phyloP scores from a whole-genome alignment of 2,329 filamentous ascomycete species.

The Trichoderma sp. region DNA sequence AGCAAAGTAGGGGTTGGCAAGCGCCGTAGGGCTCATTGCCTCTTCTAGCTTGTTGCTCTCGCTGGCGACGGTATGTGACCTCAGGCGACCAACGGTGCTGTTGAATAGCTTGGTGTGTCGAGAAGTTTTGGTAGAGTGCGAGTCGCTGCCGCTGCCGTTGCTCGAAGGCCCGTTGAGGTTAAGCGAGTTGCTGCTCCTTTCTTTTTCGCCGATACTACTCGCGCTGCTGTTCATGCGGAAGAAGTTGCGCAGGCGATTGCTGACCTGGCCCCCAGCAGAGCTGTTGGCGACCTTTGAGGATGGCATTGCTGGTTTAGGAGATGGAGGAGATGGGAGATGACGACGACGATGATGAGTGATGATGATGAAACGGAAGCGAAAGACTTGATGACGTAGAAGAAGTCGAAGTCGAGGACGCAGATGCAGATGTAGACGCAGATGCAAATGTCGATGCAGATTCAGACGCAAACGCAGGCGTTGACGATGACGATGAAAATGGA shows the following conservation, averaged over 20 bases:
- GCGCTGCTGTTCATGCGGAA: slow-evolving; percentile 62
- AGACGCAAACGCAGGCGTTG: neutral
- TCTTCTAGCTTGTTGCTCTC: slow-evolving; percentile 91
- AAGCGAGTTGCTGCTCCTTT: slow-evolving; percentile 64
- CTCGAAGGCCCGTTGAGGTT: neutral
- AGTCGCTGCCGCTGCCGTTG: slow-evolving; percentile 18
- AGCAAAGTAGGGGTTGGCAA: slow-evolving; percentile 95
- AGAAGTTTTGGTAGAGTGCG: slow-evolving; percentile 55
- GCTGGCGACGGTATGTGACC: slow-evolving; percentile 86
- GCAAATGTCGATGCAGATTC: neutral
- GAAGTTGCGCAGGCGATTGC: slow-evolving; percentile 67
- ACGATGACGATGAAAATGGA: neutral
- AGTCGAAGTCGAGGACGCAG: neutral
- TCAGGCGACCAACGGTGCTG: slow-evolving; percentile 78
- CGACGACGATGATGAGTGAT: slow-evolving; percentile 16
- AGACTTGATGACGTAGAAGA: neutral
- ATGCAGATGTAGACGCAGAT: neutral
- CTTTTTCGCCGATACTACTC: slow-evolving; percentile 38
- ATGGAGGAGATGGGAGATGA: neutral
- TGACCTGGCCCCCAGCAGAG: slow-evolving; percentile 56
- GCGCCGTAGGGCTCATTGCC: slow-evolving; percentile 82
- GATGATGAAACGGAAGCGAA: neutral
- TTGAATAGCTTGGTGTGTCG: slow-evolving; percentile 87
- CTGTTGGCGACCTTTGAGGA: slow-evolving; percentile 52
- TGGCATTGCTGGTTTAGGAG: slow-evolving; percentile 40